Evolutionary conservation across 164 flowering plant species (phyloP), one percentile per base, ranked within the genome.

Genomic region (Tinospora cordifolia): DNA sequence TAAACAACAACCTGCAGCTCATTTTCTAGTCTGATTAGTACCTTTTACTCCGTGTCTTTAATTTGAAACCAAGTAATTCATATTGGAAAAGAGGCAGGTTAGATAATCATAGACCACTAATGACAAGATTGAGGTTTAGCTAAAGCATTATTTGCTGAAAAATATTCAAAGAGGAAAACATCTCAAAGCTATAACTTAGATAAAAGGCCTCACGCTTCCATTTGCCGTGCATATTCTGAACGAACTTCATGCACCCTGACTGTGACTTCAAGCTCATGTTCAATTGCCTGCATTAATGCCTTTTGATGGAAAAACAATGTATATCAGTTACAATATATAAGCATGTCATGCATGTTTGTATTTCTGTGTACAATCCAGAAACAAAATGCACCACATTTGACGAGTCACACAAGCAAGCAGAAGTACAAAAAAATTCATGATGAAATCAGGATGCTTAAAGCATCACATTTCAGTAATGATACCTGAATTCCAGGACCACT

Each of bases 211-310:
- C 76, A 95, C 99, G 82, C 94, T 84, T 91, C 90, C 87, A 83
- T 91, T 80, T 92, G 97, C 12, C 90, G 86, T 72, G 86, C 97
- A 78, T 92, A 91, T 69, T 88, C 93, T 30, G 88, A 78, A 8
- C 98, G 96, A 2, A 92, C 98, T 84, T 92, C 99, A 81, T 92
- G 97, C 30, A 92, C 94, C 44, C 92, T 83, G 15, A 87, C 85
- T 10, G 80, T 88, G 24, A 95, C 91, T 83, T 95, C 99, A 70
- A 95, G 88, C 72, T 95, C 99, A 79, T 92, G 90, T 72, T 95
- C 99, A 80, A 95, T 86, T 38, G 90, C 79, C 68, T 90, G 91
- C 89, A 91, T 83, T 24, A 92, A 65, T 71, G 92, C 94, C 99
- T 92, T 76, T 60, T 26, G 69, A 70, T 57, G 40, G 17, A 17